Base-by-base conservation (phyloP, 305 asterid species). In the Fraxinus dipetala region DNA sequence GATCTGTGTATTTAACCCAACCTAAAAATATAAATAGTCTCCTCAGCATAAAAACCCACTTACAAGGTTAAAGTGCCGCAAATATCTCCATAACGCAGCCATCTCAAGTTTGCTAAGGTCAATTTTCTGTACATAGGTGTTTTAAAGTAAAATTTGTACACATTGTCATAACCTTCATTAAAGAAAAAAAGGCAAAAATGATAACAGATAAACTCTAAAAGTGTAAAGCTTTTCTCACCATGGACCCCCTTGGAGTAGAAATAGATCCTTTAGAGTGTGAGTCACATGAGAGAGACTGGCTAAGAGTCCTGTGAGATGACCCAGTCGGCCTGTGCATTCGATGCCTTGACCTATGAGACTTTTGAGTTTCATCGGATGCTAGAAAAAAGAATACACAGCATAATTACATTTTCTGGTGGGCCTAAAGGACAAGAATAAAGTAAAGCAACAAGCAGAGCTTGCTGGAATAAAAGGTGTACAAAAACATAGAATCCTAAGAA, bases 71-170 rank as follows among this genome's bases (percentile, higher is more conserved):
- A 93, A 95, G 87, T 95, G 98, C 63, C 90, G 90, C 75, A 89
- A 85, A 81, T 95, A 93, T 91, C 94, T 93, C 98, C 96, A 90
- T 8, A 95, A 80, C 0, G 98, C 98, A 38, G 91, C 89, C 95
- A 90, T 91, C 90, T 93, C 98, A 2, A 95, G 95, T 85, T 93
- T 95, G 91, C 99, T 80, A 75, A 95, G 92, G 89, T 95, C 99
- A 78, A 95, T 91, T 90, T 92, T 92, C 92, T 87, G 90, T 35
- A 38, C 26, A 45, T 13, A 2, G 18, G 76, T 1, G 51, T 43
- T 78, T 69, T 28, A n/a, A 77, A 51, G 16, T 5, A 30, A 45
- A 51, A 76, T 74, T 24, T 35, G 9, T 1, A 51, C 16, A 20
- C 48, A 22, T 30, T 56, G 43, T 32, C 30, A 18, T 56, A 31